Evolutionary conservation across 2,329 filamentous ascomycete species (phyloP).

Genomic region (Chaetomium olivaceum): DNA sequence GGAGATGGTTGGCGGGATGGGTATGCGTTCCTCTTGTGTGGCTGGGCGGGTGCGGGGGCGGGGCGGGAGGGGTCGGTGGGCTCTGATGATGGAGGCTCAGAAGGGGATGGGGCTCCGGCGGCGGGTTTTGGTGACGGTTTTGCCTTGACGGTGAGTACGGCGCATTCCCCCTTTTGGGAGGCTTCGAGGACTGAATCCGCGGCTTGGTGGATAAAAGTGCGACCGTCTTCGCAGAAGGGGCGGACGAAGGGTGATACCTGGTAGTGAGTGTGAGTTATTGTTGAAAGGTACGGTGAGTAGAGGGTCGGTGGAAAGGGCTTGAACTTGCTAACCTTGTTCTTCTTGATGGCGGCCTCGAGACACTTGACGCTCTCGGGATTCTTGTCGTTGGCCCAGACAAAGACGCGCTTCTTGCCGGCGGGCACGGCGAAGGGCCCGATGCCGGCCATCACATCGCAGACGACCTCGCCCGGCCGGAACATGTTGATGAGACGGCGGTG

Average conservation of each 20-base stretch:
- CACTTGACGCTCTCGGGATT: slow-evolving; percentile 84
- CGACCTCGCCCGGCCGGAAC: slow-evolving; percentile 82
- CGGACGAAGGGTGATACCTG: slow-evolving; percentile 69
- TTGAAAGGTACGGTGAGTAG: neutral
- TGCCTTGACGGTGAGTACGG: slow-evolving; percentile 52
- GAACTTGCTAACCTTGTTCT: slow-evolving; percentile 69
- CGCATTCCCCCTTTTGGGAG: slow-evolving; percentile 53
- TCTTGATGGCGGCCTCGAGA: slow-evolving; percentile 66
- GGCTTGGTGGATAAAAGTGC: slow-evolving; percentile 73
- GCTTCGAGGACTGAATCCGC: slow-evolving; percentile 60
- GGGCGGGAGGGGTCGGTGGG: slow-evolving; percentile 26
- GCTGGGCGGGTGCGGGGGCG: neutral
- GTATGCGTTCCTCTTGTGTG: slow-evolving; percentile 40
- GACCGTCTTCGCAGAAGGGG: slow-evolving; percentile 79
- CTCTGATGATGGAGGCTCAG: neutral
- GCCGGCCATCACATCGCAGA: slow-evolving; percentile 96
- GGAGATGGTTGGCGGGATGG: slow-evolving; percentile 73
- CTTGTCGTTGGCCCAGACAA: slow-evolving; percentile 96
- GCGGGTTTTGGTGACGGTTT: neutral
- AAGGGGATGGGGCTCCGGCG: neutral
- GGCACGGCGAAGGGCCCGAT: slow-evolving; percentile 94
- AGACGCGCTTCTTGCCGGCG: slow-evolving; percentile 83
- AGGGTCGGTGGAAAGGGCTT: neutral
- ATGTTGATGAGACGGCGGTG: slow-evolving; percentile 75
- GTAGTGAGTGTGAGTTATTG: slow-evolving; percentile 15